Evolutionary conservation across 208 protist species (phyloP), one percentile per base, ranked within the genome.

Genomic region (Herpetomonas tarakana): DNA sequence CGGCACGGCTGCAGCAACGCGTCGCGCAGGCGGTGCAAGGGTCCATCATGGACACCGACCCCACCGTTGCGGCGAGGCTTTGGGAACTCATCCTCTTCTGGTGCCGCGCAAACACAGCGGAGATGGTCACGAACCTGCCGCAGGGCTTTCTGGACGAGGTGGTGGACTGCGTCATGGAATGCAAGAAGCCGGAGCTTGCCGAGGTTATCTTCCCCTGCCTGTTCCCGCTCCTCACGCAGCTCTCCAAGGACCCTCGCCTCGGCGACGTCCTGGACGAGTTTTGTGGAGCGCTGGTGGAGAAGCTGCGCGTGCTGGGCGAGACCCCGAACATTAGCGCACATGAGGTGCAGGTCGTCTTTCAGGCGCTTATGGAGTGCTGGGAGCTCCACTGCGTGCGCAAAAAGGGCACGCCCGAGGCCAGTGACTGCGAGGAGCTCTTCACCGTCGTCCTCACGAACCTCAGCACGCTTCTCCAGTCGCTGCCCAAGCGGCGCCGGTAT

Each of bases 11-110:
- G 19, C 77, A 92, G 58, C 65, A 75, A 31, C 57, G 76, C 22
- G 62, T 92, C 39, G 72, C 84, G 4, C 70, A 58, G 25, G 84
- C 84, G 1, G 31, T 96, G 9, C 46, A 74, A 7, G 70, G 75
- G 12, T 56, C 73, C 0, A 69, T 96, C 25, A 29, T 74, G 9
- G 84, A 93, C 41, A 11, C 51, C 27, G 58, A 86, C 53, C 59
- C 71, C 12, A 67, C 72, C 9, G 76, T 93, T 21, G 72, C 79
- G 0, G 74, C 73, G 11, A 67, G 86, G 2, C 72, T 71, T 25
- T 96, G 90, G 87, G 86, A 96, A 65, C 71, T 96, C 14, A 55
- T 93, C 11, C 77, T 93, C 2, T 58, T 83, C 44, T 96, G 90
- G 90, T 92, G 77, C 60, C 60, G 73, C 24, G 76, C 62, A 3